These are phyloP conservation scores for Trichoderma koningiopsis DNA, from an alignment of 2,329 filamentous ascomycete genomes.

Conservation along the genomic window DNA sequence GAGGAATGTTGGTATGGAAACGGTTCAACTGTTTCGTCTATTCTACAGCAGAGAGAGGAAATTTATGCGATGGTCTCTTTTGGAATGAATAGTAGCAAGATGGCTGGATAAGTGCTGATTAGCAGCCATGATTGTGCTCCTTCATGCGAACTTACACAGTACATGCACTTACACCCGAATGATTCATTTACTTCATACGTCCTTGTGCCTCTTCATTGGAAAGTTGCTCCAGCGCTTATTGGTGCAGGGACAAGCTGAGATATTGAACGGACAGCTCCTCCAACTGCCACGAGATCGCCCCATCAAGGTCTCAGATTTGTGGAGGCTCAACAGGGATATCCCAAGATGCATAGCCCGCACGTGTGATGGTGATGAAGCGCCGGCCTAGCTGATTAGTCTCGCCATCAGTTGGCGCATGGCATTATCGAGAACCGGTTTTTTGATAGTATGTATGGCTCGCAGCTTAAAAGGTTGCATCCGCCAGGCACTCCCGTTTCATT, in stretches of 20 bases:
- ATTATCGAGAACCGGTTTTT: neutral
- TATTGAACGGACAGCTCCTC: neutral
- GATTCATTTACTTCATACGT: neutral
- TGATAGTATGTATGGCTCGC: neutral
- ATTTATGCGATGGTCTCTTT: neutral
- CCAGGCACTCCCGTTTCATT: constrained; percentile 16
- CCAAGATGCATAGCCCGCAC: neutral
- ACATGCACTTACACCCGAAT: neutral
- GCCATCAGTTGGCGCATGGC: constrained; percentile 4
- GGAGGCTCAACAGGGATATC: neutral
- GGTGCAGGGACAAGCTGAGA: neutral
- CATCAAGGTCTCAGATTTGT: constrained; percentile 17
- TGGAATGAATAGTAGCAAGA: neutral
- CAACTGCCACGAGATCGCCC: constrained; percentile 2
- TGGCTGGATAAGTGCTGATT: neutral
- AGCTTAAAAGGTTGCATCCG: neutral
- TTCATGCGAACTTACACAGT: neutral
- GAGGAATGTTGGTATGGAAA: neutral
- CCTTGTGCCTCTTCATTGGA: neutral
- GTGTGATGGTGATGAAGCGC: neutral
- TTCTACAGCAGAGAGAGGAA: neutral
- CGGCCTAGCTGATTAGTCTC: neutral
- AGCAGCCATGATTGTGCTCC: too few species aligned
- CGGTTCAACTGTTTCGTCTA: neutral
- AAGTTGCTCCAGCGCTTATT: neutral